These are phyloP conservation scores for Cyberlindnera nakhonratchasimensis DNA, from an alignment of 805 yeast genomes.

Conservation along the genomic window DNA sequence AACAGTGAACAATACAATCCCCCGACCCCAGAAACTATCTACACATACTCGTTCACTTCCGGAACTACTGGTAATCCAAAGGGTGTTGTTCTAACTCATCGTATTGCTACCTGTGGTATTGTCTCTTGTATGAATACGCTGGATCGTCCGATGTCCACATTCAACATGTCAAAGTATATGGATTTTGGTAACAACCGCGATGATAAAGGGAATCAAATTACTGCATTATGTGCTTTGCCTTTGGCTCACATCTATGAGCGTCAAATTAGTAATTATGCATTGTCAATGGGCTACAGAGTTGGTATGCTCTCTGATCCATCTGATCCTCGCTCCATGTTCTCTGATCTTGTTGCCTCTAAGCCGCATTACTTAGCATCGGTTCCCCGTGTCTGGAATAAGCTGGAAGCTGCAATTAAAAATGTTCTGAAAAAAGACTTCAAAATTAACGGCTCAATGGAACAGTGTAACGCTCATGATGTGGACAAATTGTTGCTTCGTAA, in stretches of 20 bases:
- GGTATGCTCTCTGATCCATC: slow-evolving; percentile 35
- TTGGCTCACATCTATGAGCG: slow-evolving; percentile 58
- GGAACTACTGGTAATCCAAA: slow-evolving; percentile 77
- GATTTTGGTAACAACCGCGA: slow-evolving; percentile 17
- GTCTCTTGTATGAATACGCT: slow-evolving; percentile 34
- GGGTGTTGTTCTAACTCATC: slow-evolving; percentile 59
- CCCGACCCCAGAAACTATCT: slow-evolving; percentile 48
- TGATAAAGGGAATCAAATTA: slow-evolving; percentile 29
- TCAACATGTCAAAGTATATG: slow-evolving; percentile 15
- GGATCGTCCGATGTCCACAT: slow-evolving; percentile 18
- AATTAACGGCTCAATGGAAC: slow-evolving; percentile 3
- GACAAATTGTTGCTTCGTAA: slow-evolving; percentile 23
- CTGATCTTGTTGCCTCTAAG: slow-evolving; percentile 48
- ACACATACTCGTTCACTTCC: slow-evolving; percentile 68
- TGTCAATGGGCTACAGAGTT: slow-evolving; percentile 40
- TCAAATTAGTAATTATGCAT: slow-evolving; percentile 35
- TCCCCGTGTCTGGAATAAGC: slow-evolving; percentile 58
- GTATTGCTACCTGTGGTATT: slow-evolving; percentile 46
- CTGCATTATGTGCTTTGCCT: slow-evolving; percentile 44
- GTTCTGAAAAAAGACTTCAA: slow-evolving; percentile 3
- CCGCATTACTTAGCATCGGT: slow-evolving; percentile 54
- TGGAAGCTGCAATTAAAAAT: slow-evolving; percentile 54
- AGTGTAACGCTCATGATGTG: slow-evolving; percentile 1
- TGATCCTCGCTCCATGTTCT: slow-evolving; percentile 51
- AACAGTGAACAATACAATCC: slow-evolving; percentile 31